Conservation (phyloP, 2,329 filamentous ascomycete species). For the Penicillium aurantiogriseum region DNA sequence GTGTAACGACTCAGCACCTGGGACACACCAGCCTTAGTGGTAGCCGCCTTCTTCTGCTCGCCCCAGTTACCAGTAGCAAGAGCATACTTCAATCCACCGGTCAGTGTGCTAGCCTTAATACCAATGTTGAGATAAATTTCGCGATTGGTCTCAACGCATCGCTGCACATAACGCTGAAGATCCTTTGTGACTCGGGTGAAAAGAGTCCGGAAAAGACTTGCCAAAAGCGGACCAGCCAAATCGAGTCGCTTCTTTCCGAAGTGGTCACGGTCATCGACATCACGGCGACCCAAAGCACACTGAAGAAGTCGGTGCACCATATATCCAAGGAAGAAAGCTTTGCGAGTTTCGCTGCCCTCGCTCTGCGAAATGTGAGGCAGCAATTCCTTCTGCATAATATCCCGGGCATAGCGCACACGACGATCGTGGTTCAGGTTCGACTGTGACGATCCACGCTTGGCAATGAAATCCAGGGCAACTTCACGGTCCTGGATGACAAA, state of each 20-base stretch:
- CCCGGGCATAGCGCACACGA: slow-evolving; percentile 86
- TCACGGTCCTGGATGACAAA: slow-evolving; percentile 95
- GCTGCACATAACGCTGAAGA: slow-evolving; percentile 84
- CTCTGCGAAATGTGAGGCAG: slow-evolving; percentile 94
- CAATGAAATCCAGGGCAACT: slow-evolving; percentile 91
- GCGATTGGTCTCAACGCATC: slow-evolving; percentile 82
- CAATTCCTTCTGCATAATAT: slow-evolving; percentile 95
- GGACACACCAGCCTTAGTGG: slow-evolving; percentile 92
- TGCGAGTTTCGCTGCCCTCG: slow-evolving; percentile 90
- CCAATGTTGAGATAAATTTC: slow-evolving; percentile 90
- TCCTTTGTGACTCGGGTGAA: slow-evolving; percentile 90
- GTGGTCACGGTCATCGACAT: slow-evolving; percentile 96
- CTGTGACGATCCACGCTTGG: slow-evolving; percentile 77
- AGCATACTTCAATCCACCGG: slow-evolving; percentile 93
- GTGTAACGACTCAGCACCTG: slow-evolving; percentile 98
- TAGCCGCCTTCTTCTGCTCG: slow-evolving; percentile 97
- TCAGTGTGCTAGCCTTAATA: slow-evolving; percentile 86
- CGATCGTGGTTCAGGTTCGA: slow-evolving; percentile 73
- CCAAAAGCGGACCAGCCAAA: slow-evolving; percentile 87
- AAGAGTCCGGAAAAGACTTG: slow-evolving; percentile 91
- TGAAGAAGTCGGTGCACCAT: slow-evolving; percentile 97
- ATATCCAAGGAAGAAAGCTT: slow-evolving; percentile 97
- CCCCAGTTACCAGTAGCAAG: slow-evolving; percentile 98
- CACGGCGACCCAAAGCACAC: slow-evolving; percentile 85
- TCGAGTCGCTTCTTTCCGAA: slow-evolving; percentile 98